Conservation (phyloP, 176 grass and related monocot genomes). For the Paspalum vaginatum region DNA sequence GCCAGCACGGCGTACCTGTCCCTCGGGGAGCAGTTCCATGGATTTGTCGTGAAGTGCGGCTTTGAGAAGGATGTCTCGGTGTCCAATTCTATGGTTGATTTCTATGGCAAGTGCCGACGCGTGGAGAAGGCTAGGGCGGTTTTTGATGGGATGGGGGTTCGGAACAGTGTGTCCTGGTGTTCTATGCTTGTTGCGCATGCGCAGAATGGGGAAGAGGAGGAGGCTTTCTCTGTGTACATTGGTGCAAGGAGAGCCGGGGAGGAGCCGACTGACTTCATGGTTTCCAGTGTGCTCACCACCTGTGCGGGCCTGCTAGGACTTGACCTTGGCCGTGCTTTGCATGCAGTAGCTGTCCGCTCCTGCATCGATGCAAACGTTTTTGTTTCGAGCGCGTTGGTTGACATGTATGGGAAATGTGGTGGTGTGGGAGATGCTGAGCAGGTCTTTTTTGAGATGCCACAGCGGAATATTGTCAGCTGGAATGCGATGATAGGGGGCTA, state of each 20-base stretch:
- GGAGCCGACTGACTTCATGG: constrained; percentile 69
- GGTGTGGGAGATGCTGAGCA: constrained; percentile 57
- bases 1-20: constrained; percentile 38
- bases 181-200: constrained; percentile 63
- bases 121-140: constrained; percentile 49
- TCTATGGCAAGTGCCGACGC: constrained; percentile 70
- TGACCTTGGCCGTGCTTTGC: constrained; percentile 64
- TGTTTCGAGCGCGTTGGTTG: constrained; percentile 70
- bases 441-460: constrained; percentile 57
- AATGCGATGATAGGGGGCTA: constrained; percentile 76
- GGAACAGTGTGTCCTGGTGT: constrained; percentile 82
- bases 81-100: constrained; percentile 69
- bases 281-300: constrained; percentile 76
- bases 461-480: constrained; percentile 69
- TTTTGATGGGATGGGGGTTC: constrained; percentile 61
- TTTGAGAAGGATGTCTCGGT: constrained; percentile 55
- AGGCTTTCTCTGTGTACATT: constrained; percentile 64
- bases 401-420: constrained; percentile 89
- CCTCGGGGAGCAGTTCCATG: constrained; percentile 67
- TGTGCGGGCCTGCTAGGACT: constrained; percentile 73
- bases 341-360: constrained; percentile 60
- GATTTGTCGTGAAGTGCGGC: constrained; percentile 50
- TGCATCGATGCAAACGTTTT: constrained; percentile 68
- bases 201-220: constrained; percentile 73
- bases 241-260: constrained; percentile 64